Evolutionary conservation across 2,329 filamentous ascomycete species (phyloP), one percentile per base, ranked within the genome.

Genomic region (Cordyceps tenuipes): DNA sequence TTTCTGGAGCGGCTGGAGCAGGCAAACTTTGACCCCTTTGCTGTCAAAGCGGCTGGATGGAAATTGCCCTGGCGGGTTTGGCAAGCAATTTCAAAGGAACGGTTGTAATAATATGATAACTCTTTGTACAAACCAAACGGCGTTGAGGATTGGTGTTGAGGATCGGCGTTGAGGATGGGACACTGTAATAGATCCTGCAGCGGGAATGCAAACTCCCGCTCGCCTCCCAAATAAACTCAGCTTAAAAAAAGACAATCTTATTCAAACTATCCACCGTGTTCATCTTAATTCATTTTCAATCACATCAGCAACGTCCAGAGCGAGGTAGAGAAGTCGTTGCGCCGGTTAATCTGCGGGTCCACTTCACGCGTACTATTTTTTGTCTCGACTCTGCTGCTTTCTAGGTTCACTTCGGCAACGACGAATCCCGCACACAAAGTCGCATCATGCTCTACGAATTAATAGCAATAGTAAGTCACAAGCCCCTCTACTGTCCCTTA

Each of bases 361-460:
- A 47, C 21, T 15, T 10, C 44, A 41, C 41, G 52, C 29, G 3
- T 21, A 44, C 36, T 51, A 58, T 52, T 61, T 56, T 61, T 63
- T 46, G 50, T 61, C 48, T 52, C 8, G 26, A 17, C 21, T 29
- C 57, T 41, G 49, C 41, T 53, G 31, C 41, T 21, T 54, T 15
- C 3, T 7, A 31, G 19, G 48, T 44, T 34, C 41, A 46, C 17
- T 36, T 29, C 21, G 21, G 15, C 53, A 56, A 19, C 44, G 34
- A 47, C 44, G 29, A 21, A 55, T 63, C 64, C 39, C 44, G 62
- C 56, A 62, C 64, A 75, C 70, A 70, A 67, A 67, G 67, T 67
- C 68, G 64, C 71, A 81, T 73, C 66, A 97, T 99, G 94, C 80
- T 99, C 77, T 99, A 99, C 81, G 94, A 99, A 79, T 80, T 97